Evolutionary conservation across 2,329 filamentous ascomycete species (phyloP).

Genomic region (Sporothrix variecibatus): DNA sequence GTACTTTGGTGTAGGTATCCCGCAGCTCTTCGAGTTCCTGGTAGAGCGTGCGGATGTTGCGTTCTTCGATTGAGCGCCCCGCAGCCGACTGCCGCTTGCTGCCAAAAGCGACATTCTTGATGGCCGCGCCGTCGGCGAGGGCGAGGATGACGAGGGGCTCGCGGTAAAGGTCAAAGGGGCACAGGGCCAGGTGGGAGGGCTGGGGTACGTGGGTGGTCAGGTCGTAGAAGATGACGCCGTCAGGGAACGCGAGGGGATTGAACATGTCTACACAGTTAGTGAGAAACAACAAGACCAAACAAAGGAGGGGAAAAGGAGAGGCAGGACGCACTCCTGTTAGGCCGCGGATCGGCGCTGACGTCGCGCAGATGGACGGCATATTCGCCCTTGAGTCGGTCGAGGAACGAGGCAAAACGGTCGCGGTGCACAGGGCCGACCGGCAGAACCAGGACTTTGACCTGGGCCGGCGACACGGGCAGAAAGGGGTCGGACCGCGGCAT

Average conservation of each 20-base stretch:
- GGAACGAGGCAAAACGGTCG: conserved; percentile 76
- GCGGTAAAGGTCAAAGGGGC: conserved; percentile 87
- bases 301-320: neutral
- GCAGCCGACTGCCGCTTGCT: conserved; percentile 57
- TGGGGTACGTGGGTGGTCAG: conserved; percentile 77
- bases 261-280: conserved; percentile 73
- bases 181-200: conserved; percentile 75
- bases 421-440: conserved; percentile 85
- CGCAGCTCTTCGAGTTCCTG: conserved; percentile 71
- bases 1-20: conserved; percentile 72
- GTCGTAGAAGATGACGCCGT: conserved; percentile 85
- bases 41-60: conserved; percentile 60
- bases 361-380: conserved; percentile 83
- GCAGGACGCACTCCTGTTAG: conserved; percentile 73
- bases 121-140: conserved; percentile 77
- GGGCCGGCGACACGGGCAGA: conserved; percentile 86
- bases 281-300: conserved; percentile 11
- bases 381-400: conserved; percentile 74
- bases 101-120: conserved; percentile 53
- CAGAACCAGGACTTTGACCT: conserved; percentile 82
- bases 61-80: conserved; percentile 54
- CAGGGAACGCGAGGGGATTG: conserved; percentile 83
- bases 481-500: conserved; percentile 68
- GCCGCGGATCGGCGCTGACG: conserved; percentile 79
- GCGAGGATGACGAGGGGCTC: conserved; percentile 83